Evolutionary conservation across 129 eudicot species (phyloP).

Genomic region (Artemisia annua): DNA sequence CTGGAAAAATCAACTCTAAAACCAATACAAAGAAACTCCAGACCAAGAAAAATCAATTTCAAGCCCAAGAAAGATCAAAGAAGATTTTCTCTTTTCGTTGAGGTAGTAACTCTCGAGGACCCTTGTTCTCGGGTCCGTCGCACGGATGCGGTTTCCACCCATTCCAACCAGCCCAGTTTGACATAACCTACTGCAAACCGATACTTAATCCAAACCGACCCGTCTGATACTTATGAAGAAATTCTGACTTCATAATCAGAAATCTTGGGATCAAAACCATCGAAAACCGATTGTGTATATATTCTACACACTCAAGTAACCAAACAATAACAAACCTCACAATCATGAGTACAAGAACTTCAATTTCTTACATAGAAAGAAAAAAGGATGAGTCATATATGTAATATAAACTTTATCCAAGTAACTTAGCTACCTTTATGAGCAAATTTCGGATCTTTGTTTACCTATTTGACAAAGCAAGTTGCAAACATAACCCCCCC

Average conservation of each 20-base stretch:
- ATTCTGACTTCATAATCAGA: background rate
- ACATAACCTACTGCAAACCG: no score
- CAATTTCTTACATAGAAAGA: constrained; percentile 38
- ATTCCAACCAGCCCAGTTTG: no score
- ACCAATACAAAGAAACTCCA: no score
- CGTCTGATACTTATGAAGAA: background rate
- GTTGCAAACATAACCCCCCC: constrained; percentile 28
- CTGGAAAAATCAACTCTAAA: no score
- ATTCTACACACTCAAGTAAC: constrained; percentile 48
- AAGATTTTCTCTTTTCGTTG: background rate
- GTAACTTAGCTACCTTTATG: constrained; percentile 33
- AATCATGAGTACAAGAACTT: constrained; percentile 34
- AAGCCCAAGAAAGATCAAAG: no score
- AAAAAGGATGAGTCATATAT: constrained; percentile 29
- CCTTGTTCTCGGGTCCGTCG: no score
- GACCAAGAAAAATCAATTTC: background rate
- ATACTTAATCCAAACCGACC: no score
- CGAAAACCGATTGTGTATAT: constrained; percentile 21
- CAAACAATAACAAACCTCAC: constrained; percentile 52
- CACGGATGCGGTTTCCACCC: no score
- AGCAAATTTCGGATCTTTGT: constrained; percentile 27
- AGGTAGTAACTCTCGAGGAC: background rate
- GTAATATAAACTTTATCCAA: constrained; percentile 30
- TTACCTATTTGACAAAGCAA: constrained; percentile 24
- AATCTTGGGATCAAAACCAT: background rate